Percentiles rank a stretch among this genome's conserved stretches.
Conservation (phyloP, 2,329 filamentous ascomycete species). For the Neurospora sp. region DNA sequence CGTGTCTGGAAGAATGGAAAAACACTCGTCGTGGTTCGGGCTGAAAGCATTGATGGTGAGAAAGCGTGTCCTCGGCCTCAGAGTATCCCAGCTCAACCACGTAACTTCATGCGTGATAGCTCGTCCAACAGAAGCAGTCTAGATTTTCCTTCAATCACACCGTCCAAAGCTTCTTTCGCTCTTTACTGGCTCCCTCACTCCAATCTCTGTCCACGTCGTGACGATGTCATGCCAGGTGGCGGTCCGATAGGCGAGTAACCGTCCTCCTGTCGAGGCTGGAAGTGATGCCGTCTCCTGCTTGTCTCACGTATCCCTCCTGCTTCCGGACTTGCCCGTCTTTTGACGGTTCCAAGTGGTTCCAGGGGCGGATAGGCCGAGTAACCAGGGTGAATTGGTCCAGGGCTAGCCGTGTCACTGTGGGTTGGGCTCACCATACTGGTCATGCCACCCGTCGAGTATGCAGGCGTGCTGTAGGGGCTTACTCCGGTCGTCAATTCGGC, state of each 20-base stretch:
- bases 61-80: neutral
- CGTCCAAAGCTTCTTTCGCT: neutral
- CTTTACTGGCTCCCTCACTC: neutral
- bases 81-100: neutral
- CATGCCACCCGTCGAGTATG: conserved; percentile 36
- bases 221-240: neutral
- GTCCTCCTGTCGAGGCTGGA: conserved; percentile 20
- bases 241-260: neutral
- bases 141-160: neutral
- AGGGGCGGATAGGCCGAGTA: conserved; percentile 27
- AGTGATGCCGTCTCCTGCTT: conserved; percentile 31
- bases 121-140: neutral
- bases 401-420: conserved; percentile 31
- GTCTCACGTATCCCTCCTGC: conserved; percentile 31
- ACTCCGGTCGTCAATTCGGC: conserved; percentile 55
- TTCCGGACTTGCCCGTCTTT: conserved; percentile 44
- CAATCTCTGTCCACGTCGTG: neutral
- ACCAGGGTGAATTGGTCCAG: conserved; percentile 28
- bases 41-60: neutral
- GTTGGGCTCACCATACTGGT: conserved; percentile 24
- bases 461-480: conserved; percentile 49
- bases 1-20: neutral
- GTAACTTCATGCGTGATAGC: neutral
- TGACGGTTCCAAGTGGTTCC: conserved; percentile 28
- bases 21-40: neutral